A percentile compares a stretch with the other conserved stretches of the same genome.
Evolutionary conservation across 2,329 filamentous ascomycete genomes (phyloP).

Genomic region (Biscogniauxia sp.): DNA sequence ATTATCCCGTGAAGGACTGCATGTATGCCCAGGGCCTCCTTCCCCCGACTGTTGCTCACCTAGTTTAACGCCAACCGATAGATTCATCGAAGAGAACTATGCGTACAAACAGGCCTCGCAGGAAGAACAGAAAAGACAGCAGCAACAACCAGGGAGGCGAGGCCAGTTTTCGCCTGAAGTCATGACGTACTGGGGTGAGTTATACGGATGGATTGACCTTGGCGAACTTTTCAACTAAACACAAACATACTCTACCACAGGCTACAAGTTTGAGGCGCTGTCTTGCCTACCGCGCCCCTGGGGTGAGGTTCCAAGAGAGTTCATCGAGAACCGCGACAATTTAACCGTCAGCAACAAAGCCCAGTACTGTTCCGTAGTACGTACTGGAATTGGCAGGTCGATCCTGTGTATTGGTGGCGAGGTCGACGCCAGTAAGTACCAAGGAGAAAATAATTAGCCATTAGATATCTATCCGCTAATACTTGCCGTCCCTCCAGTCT

Average conservation of each 20-base stretch:
- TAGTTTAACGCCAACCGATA: slow-evolving; percentile 35
- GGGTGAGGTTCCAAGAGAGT: slow-evolving; percentile 67
- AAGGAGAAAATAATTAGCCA: slow-evolving; percentile 5
- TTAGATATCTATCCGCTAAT: neutral
- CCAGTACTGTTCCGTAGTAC: slow-evolving; percentile 93
- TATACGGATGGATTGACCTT: neutral
- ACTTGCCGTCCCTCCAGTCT: slow-evolving; percentile 51
- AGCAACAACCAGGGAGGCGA: slow-evolving; percentile 44
- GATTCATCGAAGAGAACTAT: slow-evolving; percentile 92
- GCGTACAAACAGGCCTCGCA: slow-evolving; percentile 64
- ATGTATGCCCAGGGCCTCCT: slow-evolving; percentile 41
- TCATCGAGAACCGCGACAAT: slow-evolving; percentile 73
- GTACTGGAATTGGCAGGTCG: slow-evolving; percentile 77
- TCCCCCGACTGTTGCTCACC: neutral
- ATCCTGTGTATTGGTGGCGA: slow-evolving; percentile 83
- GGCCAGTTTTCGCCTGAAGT: slow-evolving; percentile 63
- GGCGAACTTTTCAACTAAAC: neutral
- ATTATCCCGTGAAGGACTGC: slow-evolving; percentile 43
- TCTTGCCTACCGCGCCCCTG: slow-evolving; percentile 73
- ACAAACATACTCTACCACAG: slow-evolving; percentile 41
- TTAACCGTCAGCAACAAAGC: slow-evolving; percentile 81
- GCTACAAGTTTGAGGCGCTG: slow-evolving; percentile 95
- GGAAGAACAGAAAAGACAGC: slow-evolving; percentile 55
- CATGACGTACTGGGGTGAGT: slow-evolving; percentile 87
- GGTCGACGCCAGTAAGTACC: slow-evolving; percentile 74